Evolutionary conservation across 2,329 filamentous ascomycete species (phyloP).

Genomic region (Aspergillus sp.): DNA sequence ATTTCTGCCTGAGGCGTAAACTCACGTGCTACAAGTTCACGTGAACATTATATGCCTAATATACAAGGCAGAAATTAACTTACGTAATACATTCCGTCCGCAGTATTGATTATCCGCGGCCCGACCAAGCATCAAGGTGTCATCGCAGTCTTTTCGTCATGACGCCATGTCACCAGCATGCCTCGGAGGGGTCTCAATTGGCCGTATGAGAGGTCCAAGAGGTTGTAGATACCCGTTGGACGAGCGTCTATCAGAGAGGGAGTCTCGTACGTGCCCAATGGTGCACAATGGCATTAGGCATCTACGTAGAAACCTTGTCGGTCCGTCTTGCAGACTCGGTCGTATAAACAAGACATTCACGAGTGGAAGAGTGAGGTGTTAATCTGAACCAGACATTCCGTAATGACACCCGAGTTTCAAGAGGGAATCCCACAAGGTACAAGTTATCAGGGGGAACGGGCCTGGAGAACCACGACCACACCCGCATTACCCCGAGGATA

Average conservation of each 20-base stretch:
- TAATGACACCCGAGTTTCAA: background rate
- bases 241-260: no score
- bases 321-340: no score
- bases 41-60: background rate
- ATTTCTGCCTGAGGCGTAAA: background rate
- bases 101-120: conserved; percentile 17
- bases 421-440: background rate
- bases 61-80: conserved; percentile 1
- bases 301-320: no score
- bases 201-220: no score
- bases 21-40: background rate
- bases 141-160: conserved; percentile 18
- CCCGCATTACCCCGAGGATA: conserved; percentile 33
- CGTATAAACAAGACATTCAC: no score
- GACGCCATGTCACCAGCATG: conserved; percentile 11
- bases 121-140: conserved; percentile 18
- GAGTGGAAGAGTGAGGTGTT: no score
- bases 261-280: no score
- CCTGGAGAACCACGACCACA: background rate
- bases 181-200: background rate
- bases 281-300: no score
- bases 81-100: conserved; percentile 1
- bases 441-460: background rate
- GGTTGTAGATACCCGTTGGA: no score
- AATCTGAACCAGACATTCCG: background rate